Percentiles rank a stretch among this genome's conserved stretches.
Conservation (phyloP, 140 eudicot species). For the Erigeron philadelphicus region DNA sequence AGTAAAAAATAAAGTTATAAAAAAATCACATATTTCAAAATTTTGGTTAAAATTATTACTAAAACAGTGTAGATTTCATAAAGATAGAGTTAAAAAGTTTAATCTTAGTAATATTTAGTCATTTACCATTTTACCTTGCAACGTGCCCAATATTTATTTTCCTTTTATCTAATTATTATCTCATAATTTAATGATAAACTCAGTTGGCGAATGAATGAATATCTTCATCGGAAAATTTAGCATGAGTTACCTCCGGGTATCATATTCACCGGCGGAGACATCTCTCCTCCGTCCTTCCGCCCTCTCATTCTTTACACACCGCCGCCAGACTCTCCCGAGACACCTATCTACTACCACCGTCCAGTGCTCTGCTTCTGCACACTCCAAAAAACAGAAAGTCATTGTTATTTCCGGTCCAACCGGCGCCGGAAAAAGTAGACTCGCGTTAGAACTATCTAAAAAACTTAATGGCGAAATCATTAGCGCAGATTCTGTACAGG, state of each 20-base stretch:
- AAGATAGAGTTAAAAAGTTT: too few species aligned
- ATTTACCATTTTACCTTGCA: too few species aligned
- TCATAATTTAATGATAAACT: too few species aligned
- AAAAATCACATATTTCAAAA: too few species aligned
- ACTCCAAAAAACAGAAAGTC: slow-evolving; percentile 48
- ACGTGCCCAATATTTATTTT: too few species aligned
- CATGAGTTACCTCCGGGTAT: slow-evolving; percentile 34
- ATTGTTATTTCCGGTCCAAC: slow-evolving; percentile 93
- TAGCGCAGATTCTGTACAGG: slow-evolving; percentile 98
- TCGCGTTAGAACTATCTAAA: slow-evolving; percentile 74
- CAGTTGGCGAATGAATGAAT: slow-evolving; percentile 23
- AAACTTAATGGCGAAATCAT: slow-evolving; percentile 82
- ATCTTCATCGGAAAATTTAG: slow-evolving; percentile 36
- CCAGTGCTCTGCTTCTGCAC: slow-evolving; percentile 39
- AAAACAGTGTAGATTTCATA: too few species aligned
- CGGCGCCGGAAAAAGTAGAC: slow-evolving; percentile 93
- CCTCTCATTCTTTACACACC: slow-evolving; percentile 23
- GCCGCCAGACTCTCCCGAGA: slow-evolving; percentile 15
- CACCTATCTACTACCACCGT: slow-evolving; percentile 28
- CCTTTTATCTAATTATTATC: too few species aligned
- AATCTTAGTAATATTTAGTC: too few species aligned
- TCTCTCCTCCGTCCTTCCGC: slow-evolving; percentile 26
- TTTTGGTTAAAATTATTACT: too few species aligned
- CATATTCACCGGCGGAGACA: slow-evolving; percentile 35
- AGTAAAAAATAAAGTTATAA: too few species aligned